Percentiles rank a stretch among this genome's conserved stretches.
Evolutionary conservation across 2,329 filamentous ascomycete species (phyloP).

Genomic region (Neocucurbitaria cava): DNA sequence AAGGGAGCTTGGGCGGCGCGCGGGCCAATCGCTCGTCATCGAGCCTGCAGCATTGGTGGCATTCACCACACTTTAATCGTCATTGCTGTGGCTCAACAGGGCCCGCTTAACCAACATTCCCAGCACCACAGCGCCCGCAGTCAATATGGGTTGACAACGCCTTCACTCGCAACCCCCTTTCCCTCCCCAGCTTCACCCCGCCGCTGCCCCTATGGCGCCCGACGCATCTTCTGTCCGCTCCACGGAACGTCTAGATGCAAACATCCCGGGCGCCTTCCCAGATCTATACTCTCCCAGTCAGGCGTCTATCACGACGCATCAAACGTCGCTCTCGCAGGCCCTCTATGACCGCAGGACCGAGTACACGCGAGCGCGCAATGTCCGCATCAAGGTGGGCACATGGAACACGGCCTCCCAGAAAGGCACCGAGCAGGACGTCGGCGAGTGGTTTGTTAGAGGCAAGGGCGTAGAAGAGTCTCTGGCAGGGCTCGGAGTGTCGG

Average conservation of each 20-base stretch:
- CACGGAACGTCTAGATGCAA: slow-evolving; percentile 49
- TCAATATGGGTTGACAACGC: slow-evolving; percentile 14
- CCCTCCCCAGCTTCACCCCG: slow-evolving; percentile 3
- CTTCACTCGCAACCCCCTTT: neutral
- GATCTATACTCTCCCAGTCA: slow-evolving; percentile 26
- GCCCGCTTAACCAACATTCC: slow-evolving; percentile 11
- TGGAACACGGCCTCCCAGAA: slow-evolving; percentile 93
- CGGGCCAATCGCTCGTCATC: too few relatives aligned
- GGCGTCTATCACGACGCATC: slow-evolving; percentile 47
- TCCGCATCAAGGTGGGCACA: slow-evolving; percentile 87
- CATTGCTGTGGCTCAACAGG: slow-evolving; percentile 23
- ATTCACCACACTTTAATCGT: slow-evolving; percentile 12
- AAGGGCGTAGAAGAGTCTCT: slow-evolving; percentile 72
- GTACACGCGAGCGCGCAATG: slow-evolving; percentile 75
- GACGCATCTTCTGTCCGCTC: slow-evolving; percentile 30
- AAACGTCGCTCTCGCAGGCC: slow-evolving; percentile 60
- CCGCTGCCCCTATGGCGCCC: slow-evolving; percentile 35
- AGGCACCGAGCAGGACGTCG: slow-evolving; percentile 86
- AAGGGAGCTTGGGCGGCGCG: slow-evolving; percentile 12
- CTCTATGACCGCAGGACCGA: slow-evolving; percentile 78
- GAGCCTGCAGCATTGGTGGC: neutral
- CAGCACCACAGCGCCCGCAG: neutral
- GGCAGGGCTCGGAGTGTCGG: slow-evolving; percentile 56
- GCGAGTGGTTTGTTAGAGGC: slow-evolving; percentile 84
- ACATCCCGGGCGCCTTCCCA: slow-evolving; percentile 60